phyloP scores from a whole-genome alignment of 176 grass and related monocot genomes.

The Phoenix roebelenii region DNA sequence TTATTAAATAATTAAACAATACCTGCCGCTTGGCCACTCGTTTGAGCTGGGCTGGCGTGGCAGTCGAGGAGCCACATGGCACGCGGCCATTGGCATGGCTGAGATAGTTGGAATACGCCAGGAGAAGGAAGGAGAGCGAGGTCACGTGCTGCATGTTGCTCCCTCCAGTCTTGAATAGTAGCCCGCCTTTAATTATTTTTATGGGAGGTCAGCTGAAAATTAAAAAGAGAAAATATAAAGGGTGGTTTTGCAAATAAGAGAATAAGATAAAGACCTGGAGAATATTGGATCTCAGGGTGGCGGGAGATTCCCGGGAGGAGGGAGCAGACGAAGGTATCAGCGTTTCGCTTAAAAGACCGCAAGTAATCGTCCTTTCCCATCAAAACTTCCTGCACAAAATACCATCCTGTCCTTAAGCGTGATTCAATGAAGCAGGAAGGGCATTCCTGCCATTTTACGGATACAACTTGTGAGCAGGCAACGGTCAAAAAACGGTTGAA shows the following conservation, averaged over 20 bases:
- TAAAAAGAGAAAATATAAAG: not conserved
- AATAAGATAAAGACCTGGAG: conserved; percentile 32
- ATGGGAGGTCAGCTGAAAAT: not conserved
- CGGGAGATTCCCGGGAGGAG: conserved; percentile 77
- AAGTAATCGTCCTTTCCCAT: conserved; percentile 92
- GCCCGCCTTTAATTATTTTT: conserved; percentile 31
- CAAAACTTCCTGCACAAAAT: conserved; percentile 58
- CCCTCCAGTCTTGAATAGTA: conserved; percentile 77
- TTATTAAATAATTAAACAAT: too few relatives aligned
- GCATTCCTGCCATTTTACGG: too few relatives aligned
- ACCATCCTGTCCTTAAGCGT: not conserved
- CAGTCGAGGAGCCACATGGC: conserved; percentile 37
- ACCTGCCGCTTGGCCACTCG: conserved; percentile 74
- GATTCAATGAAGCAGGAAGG: too few relatives aligned
- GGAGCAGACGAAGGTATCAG: conserved; percentile 86
- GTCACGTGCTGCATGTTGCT: conserved; percentile 99
- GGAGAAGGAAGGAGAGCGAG: conserved; percentile 76
- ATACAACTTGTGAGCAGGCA: too few relatives aligned
- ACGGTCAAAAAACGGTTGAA: too few relatives aligned
- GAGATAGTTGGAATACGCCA: conserved; percentile 84
- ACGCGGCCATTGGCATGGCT: conserved; percentile 74
- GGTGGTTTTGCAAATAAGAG: too few relatives aligned
- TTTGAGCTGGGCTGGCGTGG: conserved; percentile 47
- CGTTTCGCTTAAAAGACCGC: conserved; percentile 60
- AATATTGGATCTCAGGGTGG: conserved; percentile 77